These are phyloP conservation scores for Guillardia theta DNA, from an alignment of 78 protist genomes.

Conservation along the genomic window DNA sequence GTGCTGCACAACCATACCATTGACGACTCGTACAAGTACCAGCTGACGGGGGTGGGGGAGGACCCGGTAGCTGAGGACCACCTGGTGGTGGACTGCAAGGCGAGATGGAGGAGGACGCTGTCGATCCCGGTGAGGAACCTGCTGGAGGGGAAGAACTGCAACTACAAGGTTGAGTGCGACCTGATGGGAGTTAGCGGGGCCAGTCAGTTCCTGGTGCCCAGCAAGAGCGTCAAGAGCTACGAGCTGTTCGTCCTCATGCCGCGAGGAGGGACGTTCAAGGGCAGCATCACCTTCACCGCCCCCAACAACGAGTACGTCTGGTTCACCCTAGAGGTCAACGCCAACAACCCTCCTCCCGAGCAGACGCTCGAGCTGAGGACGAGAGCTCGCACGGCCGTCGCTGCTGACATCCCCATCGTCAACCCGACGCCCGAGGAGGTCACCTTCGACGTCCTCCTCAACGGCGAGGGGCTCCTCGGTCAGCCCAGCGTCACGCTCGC, in stretches of 20 bases:
- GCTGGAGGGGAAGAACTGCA: background rate
- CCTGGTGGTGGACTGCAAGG: constrained; percentile 37
- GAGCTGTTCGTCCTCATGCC: background rate
- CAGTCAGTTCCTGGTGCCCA: background rate
- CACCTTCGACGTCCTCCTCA: background rate
- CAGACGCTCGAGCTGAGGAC: constrained; percentile 14
- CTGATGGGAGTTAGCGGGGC: constrained; percentile 54
- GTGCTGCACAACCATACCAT: background rate
- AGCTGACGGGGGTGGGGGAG: constrained; percentile 49
- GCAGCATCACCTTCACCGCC: constrained; percentile 59
- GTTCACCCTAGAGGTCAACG: constrained; percentile 64
- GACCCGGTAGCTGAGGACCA: constrained; percentile 69
- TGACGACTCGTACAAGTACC: constrained; percentile 49
- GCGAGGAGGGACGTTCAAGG: constrained; percentile 33
- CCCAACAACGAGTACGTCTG: constrained; percentile 63
- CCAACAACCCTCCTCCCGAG: constrained; percentile 60
- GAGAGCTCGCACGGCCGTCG: constrained; percentile 35
- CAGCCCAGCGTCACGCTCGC: background rate
- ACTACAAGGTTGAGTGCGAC: constrained; percentile 61
- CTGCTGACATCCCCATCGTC: constrained; percentile 49
- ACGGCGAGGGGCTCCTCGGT: constrained; percentile 43
- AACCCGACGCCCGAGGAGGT: constrained; percentile 13
- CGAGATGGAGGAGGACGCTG: background rate
- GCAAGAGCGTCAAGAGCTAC: background rate
- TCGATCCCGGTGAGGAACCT: constrained; percentile 42